A percentile compares a stretch with the other conserved stretches of the same genome.
Conservation (phyloP, 2,329 filamentous ascomycete species). For the Pseudomassariella vexata region DNA sequence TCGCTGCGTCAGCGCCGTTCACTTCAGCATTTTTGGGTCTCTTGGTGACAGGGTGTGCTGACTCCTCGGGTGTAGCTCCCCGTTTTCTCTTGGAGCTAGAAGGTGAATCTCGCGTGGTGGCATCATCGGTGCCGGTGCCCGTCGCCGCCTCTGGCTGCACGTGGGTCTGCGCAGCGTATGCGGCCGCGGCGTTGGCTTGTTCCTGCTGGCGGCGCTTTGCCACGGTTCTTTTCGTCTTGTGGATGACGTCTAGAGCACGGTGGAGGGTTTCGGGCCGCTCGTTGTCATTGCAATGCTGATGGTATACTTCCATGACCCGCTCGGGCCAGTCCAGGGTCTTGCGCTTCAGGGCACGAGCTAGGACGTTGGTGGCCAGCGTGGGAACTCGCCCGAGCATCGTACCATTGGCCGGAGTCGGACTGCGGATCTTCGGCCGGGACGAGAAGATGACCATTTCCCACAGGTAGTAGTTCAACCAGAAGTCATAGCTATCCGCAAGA, state of each 20-base stretch:
- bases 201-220: conserved; percentile 61
- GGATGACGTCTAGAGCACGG: conserved; percentile 65
- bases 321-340: conserved; percentile 70
- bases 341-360: conserved; percentile 63
- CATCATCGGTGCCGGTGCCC: conserved; percentile 17
- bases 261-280: conserved; percentile 74
- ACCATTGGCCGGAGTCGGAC: conserved; percentile 41
- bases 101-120: conserved; percentile 27
- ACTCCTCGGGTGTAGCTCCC: conserved; percentile 46
- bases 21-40: conserved; percentile 50
- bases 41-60: conserved; percentile 54
- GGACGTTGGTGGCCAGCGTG: conserved; percentile 65
- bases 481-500: conserved; percentile 76
- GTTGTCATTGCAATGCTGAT: conserved; percentile 83
- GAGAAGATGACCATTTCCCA: conserved; percentile 76
- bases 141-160: conserved; percentile 28
- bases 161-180: conserved; percentile 34
- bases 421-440: conserved; percentile 43
- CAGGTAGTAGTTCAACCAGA: conserved; percentile 87
- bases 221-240: conserved; percentile 61
- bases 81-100: conserved; percentile 67
- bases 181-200: conserved; percentile 51
- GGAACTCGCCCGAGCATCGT: conserved; percentile 56
- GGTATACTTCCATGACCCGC: conserved; percentile 66
- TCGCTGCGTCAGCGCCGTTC: conserved; percentile 22